Base-by-base conservation (phyloP, 208 protist genomes). In the Acanthamoeba castellanii region DNA sequence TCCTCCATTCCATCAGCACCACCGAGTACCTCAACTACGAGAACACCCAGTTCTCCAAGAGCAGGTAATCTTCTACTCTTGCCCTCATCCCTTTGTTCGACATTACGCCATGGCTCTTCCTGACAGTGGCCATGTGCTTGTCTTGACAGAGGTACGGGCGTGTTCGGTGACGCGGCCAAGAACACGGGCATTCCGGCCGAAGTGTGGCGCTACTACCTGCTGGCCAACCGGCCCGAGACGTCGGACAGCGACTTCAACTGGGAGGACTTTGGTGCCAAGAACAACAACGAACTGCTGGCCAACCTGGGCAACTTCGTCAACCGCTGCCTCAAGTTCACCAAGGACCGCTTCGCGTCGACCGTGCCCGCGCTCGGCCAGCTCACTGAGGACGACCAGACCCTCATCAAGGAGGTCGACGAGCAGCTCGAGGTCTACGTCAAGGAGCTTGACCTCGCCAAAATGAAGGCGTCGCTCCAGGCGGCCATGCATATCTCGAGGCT, bases 1-100 rank as follows among this genome's bases (percentile, higher is more conserved):
- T 97, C 2, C 87, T 98, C 4, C 72, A 98, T 52, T 92, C 95
- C 37, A 74, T 98, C n/a, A 96, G 42, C 59, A 97, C 97, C 14
- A 97, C 96, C 18, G 97, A 98, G 55, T 98, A 98, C 93, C 97
- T 98, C 18, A 97, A 98, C 59, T 98, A 98, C 78, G 98, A 98
- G 70, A 94, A 94, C 72, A 94, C 87, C 61, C 98, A 98, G 74
- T 98, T 98, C 95, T 97, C 94, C 45, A 98, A 98, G 87, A 95
- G 82, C 32, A 82, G 95, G 85, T 88, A 42, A 42, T 70, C 64
- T 9, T 5, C 18, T n/a, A 30, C 72, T 3, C 2, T 50, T 13
- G 27, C 8, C 72, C 20, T 81, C 72, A 25, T 50, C 42, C 18
- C 30, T 16, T 42, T 76, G 14, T 9, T 70, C 27, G 27, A 9